A percentile compares a stretch with the other conserved stretches of the same genome.
Conservation (phyloP, 352 stramenopile species). For the Pythium dissimile region DNA sequence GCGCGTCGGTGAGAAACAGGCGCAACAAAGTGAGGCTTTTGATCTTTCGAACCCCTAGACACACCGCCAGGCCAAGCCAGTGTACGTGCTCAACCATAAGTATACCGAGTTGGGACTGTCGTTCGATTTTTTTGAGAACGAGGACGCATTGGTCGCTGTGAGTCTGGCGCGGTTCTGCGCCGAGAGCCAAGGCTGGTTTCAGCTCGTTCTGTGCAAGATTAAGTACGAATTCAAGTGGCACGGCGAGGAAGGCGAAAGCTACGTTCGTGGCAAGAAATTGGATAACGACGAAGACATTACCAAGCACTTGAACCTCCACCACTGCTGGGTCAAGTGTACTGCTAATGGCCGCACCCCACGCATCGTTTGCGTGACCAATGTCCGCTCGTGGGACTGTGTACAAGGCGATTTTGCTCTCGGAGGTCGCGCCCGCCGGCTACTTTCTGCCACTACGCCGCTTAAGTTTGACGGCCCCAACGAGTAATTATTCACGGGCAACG, state of each 20-base stretch:
- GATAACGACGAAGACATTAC: neutral
- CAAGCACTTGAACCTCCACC: neutral
- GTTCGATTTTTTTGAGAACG: slow-evolving; percentile 10
- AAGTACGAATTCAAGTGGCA: slow-evolving; percentile 2
- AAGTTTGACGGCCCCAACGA: slow-evolving; percentile 1
- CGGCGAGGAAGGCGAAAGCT: neutral
- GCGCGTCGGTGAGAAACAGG: neutral
- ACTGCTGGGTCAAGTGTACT: no score
- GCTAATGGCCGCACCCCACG: no score
- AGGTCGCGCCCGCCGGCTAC: slow-evolving; percentile 4
- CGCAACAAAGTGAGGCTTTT: slow-evolving; percentile 7
- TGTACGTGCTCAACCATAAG: slow-evolving; percentile 14
- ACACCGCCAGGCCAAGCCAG: neutral
- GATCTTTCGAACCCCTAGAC: neutral
- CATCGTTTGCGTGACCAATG: no score
- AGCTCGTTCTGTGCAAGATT: slow-evolving; percentile 6
- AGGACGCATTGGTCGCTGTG: slow-evolving; percentile 4
- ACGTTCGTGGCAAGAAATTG: no score
- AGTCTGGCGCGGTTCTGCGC: slow-evolving; percentile 10
- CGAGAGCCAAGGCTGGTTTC: slow-evolving; percentile 6
- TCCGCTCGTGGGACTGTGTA: neutral
- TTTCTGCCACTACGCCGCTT: neutral
- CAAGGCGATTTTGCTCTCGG: neutral
- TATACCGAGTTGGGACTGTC: slow-evolving; percentile 13
- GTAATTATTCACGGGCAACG: slow-evolving; percentile 5